A percentile compares a stretch with the other conserved stretches of the same genome.
Conservation (phyloP, 2,329 filamentous ascomycete species). For the Epichloe typhina region DNA sequence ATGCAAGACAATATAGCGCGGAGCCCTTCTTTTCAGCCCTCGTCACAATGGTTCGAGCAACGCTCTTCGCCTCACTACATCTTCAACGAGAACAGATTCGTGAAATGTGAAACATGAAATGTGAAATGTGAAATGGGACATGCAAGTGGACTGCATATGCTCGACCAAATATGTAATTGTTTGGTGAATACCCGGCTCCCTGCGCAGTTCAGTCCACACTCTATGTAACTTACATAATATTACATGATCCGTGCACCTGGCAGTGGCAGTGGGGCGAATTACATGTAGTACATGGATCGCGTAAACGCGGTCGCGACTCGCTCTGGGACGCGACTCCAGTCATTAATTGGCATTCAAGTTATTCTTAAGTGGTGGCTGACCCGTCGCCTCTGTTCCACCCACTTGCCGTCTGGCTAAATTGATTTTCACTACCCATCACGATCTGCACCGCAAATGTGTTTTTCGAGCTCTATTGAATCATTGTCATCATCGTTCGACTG, state of each 20-base stretch:
- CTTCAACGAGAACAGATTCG: neutral
- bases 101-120: too few relatives aligned
- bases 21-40: neutral
- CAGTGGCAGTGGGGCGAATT: too few relatives aligned
- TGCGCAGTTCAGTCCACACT: too few relatives aligned
- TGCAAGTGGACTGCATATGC: too few relatives aligned
- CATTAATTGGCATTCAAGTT: neutral
- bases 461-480: constrained; percentile 3
- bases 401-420: neutral
- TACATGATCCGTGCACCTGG: too few relatives aligned
- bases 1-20: too few relatives aligned
- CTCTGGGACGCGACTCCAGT: neutral
- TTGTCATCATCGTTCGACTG: constrained; percentile 7
- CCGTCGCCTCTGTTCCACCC: neutral
- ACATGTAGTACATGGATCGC: neutral
- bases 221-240: too few relatives aligned
- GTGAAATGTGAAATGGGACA: too few relatives aligned
- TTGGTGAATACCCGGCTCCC: too few relatives aligned
- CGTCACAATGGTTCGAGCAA: neutral
- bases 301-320: constrained; percentile 3
- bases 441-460: constrained; percentile 1
- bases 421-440: neutral
- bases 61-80: too few relatives aligned
- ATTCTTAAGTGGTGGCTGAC: neutral
- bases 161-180: too few relatives aligned